These are phyloP conservation scores for Phytophthora fragariaefolia DNA, from an alignment of 352 stramenopile species.

Conservation along the genomic window DNA sequence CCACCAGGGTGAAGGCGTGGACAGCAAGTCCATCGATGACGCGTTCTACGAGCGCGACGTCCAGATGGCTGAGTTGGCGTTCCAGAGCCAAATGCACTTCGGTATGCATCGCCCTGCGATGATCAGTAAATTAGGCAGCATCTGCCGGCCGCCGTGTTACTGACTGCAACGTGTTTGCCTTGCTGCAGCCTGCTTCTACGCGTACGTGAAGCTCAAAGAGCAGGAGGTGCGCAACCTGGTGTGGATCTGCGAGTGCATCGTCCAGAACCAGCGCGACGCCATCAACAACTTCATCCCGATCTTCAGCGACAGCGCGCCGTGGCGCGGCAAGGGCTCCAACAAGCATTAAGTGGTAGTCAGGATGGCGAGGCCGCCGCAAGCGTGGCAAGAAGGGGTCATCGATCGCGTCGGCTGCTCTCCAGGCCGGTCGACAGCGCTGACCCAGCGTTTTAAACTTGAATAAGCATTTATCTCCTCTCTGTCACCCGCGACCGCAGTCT, in stretches of 20 bases:
- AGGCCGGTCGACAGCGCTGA: not conserved
- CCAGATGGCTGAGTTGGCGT: constrained; percentile 97
- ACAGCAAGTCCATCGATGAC: constrained; percentile 99
- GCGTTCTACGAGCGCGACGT: constrained; percentile 99
- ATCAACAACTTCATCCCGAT: constrained; percentile 99
- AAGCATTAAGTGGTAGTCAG: constrained; percentile 46
- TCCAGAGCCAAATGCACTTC: constrained; percentile 99
- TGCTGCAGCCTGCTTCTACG: constrained; percentile 93
- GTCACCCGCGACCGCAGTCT: not conserved
- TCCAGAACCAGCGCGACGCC: constrained; percentile 98
- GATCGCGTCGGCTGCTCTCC: not conserved
- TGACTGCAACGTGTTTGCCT: constrained; percentile 10
- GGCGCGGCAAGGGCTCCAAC: constrained; percentile 78
- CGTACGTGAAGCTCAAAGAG: constrained; percentile 99
- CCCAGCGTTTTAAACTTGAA: constrained; percentile 28
- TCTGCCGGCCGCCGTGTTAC: too few relatives aligned
- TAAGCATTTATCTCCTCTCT: constrained; percentile 30
- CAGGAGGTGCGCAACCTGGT: constrained; percentile 99
- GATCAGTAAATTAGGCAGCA: not conserved
- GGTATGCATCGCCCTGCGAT: constrained; percentile 42
- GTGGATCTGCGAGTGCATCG: constrained; percentile 99
- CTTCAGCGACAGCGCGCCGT: constrained; percentile 96
- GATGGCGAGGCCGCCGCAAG: not conserved
- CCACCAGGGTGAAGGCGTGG: constrained; percentile 92
- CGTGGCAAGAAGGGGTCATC: not conserved